Conservation (phyloP, 768 basidiomycete species). For the Thelephora aurantiotincta region DNA sequence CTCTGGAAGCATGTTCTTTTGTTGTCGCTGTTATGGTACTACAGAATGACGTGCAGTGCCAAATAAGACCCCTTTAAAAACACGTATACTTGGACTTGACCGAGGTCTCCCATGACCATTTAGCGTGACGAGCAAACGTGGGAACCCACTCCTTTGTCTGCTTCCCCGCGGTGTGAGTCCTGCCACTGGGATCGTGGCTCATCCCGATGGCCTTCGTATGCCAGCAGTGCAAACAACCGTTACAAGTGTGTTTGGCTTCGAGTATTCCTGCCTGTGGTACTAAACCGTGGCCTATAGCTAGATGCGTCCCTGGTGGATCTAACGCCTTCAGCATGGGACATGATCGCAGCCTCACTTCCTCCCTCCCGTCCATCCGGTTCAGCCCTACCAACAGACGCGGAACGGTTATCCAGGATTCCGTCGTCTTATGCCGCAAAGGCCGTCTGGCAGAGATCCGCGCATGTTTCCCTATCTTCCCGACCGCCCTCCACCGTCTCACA, state of each 20-base stretch:
- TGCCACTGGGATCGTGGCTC: too few species aligned
- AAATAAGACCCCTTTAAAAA: too few species aligned
- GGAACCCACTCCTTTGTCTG: too few species aligned
- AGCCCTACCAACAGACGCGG: slow-evolving; percentile 24
- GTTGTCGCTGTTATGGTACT: too few species aligned
- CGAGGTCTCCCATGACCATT: too few species aligned
- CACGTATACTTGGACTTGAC: too few species aligned
- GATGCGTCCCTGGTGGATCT: slow-evolving; percentile 88
- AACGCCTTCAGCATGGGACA: slow-evolving; percentile 77
- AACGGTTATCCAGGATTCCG: slow-evolving; percentile 32
- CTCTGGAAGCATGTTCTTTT: too few species aligned
- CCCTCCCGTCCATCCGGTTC: slow-evolving; percentile 29
- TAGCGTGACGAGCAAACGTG: too few species aligned
- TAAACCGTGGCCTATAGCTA: slow-evolving; percentile 27
- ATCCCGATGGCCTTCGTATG: slow-evolving; percentile 40
- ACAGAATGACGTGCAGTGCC: too few species aligned
- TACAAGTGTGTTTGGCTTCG: slow-evolving; percentile 42
- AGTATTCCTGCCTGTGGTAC: slow-evolving; percentile 1
- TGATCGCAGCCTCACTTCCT: slow-evolving; percentile 61
- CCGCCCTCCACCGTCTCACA: slow-evolving; percentile 29
- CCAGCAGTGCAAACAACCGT: slow-evolving; percentile 84
- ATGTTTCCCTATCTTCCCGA: slow-evolving; percentile 17
- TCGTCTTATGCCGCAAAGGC: slow-evolving; percentile 38
- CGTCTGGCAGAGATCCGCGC: slow-evolving; percentile 49
- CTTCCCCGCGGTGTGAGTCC: too few species aligned